Percentiles rank a stretch among this genome's conserved stretches.
Evolutionary conservation across 2,329 filamentous ascomycete genomes (phyloP).

Genomic region (Fusarium agapanthi): DNA sequence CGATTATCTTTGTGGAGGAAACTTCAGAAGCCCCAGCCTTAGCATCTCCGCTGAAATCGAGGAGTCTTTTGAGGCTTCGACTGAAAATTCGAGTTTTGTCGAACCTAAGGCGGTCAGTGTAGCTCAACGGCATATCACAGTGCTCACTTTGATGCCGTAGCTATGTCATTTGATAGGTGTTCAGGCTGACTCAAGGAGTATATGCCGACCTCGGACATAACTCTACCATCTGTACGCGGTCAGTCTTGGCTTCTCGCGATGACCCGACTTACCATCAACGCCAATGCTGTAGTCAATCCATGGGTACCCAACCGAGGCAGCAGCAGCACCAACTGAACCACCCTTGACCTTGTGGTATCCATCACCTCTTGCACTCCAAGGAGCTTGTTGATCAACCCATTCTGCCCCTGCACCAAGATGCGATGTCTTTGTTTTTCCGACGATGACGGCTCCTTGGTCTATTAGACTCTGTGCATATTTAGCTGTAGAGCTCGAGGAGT

Average conservation of each 20-base stretch:
- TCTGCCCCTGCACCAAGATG: conserved; percentile 57
- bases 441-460: conserved; percentile 65
- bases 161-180: conserved; percentile 12
- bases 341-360: conserved; percentile 51
- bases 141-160: conserved; percentile 23
- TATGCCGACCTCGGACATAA: conserved; percentile 40
- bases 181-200: conserved; percentile 44
- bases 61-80: conserved; percentile 40
- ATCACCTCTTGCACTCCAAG: conserved; percentile 58
- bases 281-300: conserved; percentile 53
- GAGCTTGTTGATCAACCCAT: conserved; percentile 52
- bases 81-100: conserved; percentile 37
- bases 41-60: conserved; percentile 19
- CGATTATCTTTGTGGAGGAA: conserved; percentile 35
- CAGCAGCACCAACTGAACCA: conserved; percentile 51
- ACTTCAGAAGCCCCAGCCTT: background rate
- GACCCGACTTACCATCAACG: conserved; percentile 46
- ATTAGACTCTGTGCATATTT: conserved; percentile 63
- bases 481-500: conserved; percentile 55
- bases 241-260: conserved; percentile 3
- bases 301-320: conserved; percentile 50
- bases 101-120: conserved; percentile 18
- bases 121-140: background rate
- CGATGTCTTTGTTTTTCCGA: conserved; percentile 62
- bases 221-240: conserved; percentile 35